A percentile compares a stretch with the other conserved stretches of the same genome.
These are phyloP conservation scores for Graphilbum sp. DNA, from an alignment of 2,329 filamentous ascomycete genomes.

Conservation along the genomic window DNA sequence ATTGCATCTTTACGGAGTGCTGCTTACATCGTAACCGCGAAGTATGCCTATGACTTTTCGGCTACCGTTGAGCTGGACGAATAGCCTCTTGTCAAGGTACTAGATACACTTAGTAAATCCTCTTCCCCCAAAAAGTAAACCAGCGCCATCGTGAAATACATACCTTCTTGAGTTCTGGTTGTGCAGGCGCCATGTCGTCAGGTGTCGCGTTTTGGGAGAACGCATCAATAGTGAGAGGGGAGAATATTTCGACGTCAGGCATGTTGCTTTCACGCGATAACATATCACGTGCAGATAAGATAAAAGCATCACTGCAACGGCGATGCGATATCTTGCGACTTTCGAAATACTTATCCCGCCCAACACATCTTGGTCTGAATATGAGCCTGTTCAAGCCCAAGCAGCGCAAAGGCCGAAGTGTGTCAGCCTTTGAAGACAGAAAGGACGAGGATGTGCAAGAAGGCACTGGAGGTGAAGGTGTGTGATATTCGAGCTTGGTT, in stretches of 20 bases:
- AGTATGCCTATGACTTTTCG: conserved; percentile 92
- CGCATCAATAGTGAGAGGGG: too few relatives aligned
- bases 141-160: neutral
- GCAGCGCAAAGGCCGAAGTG: conserved; percentile 54
- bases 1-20: too few relatives aligned
- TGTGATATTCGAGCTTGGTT: conserved; percentile 10
- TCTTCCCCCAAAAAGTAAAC: too few relatives aligned
- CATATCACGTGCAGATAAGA: conserved; percentile 36
- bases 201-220: neutral
- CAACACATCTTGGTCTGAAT: neutral
- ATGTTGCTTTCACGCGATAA: too few relatives aligned
- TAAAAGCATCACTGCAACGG: too few relatives aligned
- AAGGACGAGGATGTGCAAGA: conserved; percentile 22
- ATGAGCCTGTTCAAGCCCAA: conserved; percentile 40
- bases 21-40: conserved; percentile 89
- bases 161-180: conserved; percentile 98
- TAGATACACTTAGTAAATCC: conserved; percentile 20
- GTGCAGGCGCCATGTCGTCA: conserved; percentile 83
- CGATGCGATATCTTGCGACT: too few relatives aligned
- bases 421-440: conserved; percentile 53
- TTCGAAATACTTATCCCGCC: neutral
- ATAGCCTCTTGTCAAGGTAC: conserved; percentile 99
- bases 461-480: conserved; percentile 19
- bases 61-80: conserved; percentile 94
- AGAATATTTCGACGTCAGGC: too few relatives aligned